Conservation (phyloP, 176 grass and related monocot species). For the Avena insularis region DNA sequence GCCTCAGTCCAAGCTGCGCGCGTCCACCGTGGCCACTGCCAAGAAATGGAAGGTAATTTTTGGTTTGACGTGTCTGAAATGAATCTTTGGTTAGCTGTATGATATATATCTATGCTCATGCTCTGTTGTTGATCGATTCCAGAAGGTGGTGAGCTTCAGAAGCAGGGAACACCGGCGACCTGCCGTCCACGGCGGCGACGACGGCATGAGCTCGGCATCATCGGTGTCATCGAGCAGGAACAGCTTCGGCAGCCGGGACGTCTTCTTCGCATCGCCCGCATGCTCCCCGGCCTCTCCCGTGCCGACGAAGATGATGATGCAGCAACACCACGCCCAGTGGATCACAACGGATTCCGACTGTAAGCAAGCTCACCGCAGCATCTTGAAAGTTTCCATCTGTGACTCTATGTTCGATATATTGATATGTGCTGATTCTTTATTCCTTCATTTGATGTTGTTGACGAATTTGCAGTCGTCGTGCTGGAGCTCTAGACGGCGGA, state of each 20-base stretch:
- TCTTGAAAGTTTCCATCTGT: background rate
- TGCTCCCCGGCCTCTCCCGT: background rate
- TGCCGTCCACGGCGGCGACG: background rate
- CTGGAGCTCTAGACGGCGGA: conserved; percentile 17
- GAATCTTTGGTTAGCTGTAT: too few relatives aligned
- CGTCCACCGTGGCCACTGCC: conserved; percentile 32
- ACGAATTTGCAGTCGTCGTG: conserved; percentile 23
- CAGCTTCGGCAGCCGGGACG: conserved; percentile 39
- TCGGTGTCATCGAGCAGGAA: conserved; percentile 16
- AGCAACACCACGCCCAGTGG: conserved; percentile 1
- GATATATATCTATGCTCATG: too few relatives aligned
- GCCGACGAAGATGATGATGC: background rate
- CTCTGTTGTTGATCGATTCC: too few relatives aligned
- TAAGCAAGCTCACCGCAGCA: background rate
- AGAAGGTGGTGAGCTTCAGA: conserved; percentile 32
- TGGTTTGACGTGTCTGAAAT: background rate
- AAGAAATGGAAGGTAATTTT: conserved; percentile 44
- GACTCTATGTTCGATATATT: too few relatives aligned
- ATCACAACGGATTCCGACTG: conserved; percentile 47
- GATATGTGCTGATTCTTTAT: background rate
- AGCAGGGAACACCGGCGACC: background rate
- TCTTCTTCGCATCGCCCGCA: background rate
- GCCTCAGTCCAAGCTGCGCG: conserved; percentile 28
- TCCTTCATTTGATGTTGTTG: background rate
- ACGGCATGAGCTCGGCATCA: background rate